Evolutionary conservation across 768 basidiomycete genomes (phyloP), one percentile per base, ranked within the genome.

Genomic region (Pleurotus eryngii): DNA sequence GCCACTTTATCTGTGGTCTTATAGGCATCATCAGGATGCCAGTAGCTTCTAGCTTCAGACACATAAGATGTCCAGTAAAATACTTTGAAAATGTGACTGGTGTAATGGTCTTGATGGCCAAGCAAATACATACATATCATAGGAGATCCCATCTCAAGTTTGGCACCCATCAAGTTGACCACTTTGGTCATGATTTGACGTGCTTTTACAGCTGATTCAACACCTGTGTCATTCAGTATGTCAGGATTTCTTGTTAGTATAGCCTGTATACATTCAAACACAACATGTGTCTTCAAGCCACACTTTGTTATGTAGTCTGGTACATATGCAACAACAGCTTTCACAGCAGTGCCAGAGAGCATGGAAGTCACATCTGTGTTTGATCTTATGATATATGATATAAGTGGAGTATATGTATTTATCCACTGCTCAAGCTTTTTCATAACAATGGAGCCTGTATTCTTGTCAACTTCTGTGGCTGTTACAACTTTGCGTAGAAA

Each of bases 281-380:
- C 61, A 14, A 64, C 60, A 57, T 75, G 64, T 1, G 70, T 70
- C 48, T 72, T 74, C 15, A 76, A 47, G 0, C 47, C 2, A 20
- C 38, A 35, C 43, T 72, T 71, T 0, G 65, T 67, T 14, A 72
- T 60, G 56, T 72, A 70, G 47, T 71, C 69, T 2, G 69, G 55
- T 9, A 75, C 63, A 64, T 76, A 75, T 5, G 67, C 64, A 1
- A 73, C 59, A 1, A 72, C 61, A 9, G 70, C 68, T 30, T 72
- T 71, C 1, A 76, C 60, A 1, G 69, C 62, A 3, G 71, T 74
- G 0, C 74, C 71, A 3, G 71, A 74, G 4, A 68, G 46, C 3
- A 75, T 49, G 46, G 64, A 64, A 0, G 67, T 69, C 0, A 68
- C 64, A 61, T 75, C 70, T 3, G 70, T 67, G 27, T 76, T 76